Conservation (phyloP, 345 rosid genomes). For the Barbarea vulgaris region DNA sequence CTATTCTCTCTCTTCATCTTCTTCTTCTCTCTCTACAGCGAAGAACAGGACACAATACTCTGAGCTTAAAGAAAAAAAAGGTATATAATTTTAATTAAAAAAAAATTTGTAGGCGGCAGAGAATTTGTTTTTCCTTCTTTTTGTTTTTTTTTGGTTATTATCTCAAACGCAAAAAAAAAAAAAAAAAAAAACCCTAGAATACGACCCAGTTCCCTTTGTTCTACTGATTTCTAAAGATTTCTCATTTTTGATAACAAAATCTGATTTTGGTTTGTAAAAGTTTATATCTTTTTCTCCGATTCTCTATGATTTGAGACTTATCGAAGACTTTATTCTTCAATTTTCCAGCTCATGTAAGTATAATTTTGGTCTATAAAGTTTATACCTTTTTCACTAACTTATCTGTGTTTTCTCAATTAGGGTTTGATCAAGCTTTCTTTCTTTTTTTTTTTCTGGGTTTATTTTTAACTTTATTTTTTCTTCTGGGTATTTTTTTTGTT, state of each 20-base stretch:
- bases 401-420: constrained; percentile 29
- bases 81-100: constrained; percentile 13
- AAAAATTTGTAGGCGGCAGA: constrained; percentile 34
- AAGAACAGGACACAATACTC: constrained; percentile 54
- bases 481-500: constrained; percentile 20
- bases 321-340: constrained; percentile 22
- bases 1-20: constrained; percentile 42
- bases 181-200: constrained; percentile 46
- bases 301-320: constrained; percentile 17
- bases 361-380: not conserved
- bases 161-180: constrained; percentile 4
- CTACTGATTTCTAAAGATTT: constrained; percentile 18
- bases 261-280: not conserved
- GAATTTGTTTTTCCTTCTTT: constrained; percentile 28
- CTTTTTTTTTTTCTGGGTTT: constrained; percentile 21
- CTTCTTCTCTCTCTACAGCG: constrained; percentile 52
- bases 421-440: constrained; percentile 50
- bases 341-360: constrained; percentile 42
- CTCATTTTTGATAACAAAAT: not conserved
- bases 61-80: constrained; percentile 22
- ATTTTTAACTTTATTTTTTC: constrained; percentile 4
- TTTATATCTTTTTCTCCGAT: not conserved
- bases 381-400: not conserved
- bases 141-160: constrained; percentile 14
- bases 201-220: constrained; percentile 6